These are phyloP conservation scores for Euphorbia peplus DNA, from an alignment of 345 rosid species.

Conservation along the genomic window DNA sequence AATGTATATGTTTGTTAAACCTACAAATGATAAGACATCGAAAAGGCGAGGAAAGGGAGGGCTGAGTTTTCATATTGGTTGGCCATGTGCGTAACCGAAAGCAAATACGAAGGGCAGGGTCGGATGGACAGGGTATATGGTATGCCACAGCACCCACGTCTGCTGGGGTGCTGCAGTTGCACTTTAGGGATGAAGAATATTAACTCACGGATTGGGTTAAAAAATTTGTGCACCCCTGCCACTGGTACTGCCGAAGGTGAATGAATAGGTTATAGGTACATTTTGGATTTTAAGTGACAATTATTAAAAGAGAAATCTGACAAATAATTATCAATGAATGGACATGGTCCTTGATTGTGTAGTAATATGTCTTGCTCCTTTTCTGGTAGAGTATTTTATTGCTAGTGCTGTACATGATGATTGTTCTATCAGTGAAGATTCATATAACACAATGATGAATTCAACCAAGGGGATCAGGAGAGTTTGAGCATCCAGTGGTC, in stretches of 20 bases:
- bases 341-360: neutral
- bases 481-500: too few species aligned
- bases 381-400: neutral
- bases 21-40: neutral
- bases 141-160: too few species aligned
- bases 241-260: too few species aligned
- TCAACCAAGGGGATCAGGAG: too few species aligned
- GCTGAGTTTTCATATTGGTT: neutral
- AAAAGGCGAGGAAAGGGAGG: neutral
- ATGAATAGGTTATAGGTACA: neutral
- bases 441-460: neutral
- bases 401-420: constrained; percentile 2
- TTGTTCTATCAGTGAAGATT: neutral
- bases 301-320: neutral
- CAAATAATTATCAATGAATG: neutral
- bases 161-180: too few species aligned
- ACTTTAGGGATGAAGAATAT: too few species aligned
- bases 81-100: neutral
- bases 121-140: too few species aligned
- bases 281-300: neutral
- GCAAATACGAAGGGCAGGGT: neutral
- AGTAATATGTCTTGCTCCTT: neutral
- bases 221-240: too few species aligned
- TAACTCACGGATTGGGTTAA: too few species aligned
- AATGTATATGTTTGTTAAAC: neutral